phyloP scores from a whole-genome alignment of 2,329 filamentous ascomycete species.

The Eutypella sp. region DNA sequence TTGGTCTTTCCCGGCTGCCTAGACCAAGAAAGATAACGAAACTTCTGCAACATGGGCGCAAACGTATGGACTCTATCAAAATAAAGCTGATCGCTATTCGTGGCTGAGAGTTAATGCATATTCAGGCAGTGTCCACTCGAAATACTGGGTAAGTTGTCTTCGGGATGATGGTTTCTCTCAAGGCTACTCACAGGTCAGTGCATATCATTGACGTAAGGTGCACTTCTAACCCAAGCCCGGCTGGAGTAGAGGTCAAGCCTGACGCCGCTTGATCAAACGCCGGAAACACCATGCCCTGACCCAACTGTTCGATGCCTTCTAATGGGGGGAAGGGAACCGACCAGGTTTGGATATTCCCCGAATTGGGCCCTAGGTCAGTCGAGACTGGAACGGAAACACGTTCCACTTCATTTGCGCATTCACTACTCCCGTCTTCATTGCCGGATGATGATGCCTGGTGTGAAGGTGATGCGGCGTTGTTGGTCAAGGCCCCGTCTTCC shows the following conservation, averaged over 20 bases:
- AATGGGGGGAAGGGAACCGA: conserved; percentile 2
- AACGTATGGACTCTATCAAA: conserved; percentile 26
- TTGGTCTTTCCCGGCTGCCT: conserved; percentile 10
- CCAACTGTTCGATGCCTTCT: neutral
- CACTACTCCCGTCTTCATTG: neutral
- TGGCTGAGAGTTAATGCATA: neutral
- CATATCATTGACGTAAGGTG: conserved; percentile 12
- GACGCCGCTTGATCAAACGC: neutral
- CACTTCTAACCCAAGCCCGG: conserved; percentile 1
- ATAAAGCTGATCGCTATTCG: conserved; percentile 14
- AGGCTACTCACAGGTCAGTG: conserved; percentile 7
- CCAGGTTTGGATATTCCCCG: neutral
- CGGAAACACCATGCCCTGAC: neutral
- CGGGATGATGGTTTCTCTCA: neutral
- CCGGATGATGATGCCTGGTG: neutral
- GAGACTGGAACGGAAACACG: neutral
- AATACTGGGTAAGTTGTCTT: neutral
- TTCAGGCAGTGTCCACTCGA: neutral
- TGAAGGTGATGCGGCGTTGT: neutral
- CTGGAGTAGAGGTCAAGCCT: neutral
- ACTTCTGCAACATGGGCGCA: conserved; percentile 22
- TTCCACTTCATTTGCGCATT: neutral
- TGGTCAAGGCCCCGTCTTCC: neutral
- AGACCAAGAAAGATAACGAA: conserved; percentile 18
- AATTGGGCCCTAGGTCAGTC: neutral